Base-by-base conservation (phyloP, 1,284 basidiomycete species). In the Tilletia horrida region DNA sequence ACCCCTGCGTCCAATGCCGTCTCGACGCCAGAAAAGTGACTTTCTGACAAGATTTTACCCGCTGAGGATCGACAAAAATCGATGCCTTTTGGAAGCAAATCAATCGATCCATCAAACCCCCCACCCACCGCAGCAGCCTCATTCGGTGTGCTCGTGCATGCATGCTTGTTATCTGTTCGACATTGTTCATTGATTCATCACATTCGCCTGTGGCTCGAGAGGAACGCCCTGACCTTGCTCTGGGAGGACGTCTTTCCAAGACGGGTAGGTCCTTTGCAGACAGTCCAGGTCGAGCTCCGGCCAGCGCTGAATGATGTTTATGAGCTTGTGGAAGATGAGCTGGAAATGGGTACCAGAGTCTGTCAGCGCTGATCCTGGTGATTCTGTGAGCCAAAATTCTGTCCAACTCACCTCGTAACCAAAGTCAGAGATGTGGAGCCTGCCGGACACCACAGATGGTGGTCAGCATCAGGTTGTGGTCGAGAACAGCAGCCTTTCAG, bases 281-380 rank as follows among this genome's bases (percentile, higher is more conserved):
- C 16, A 18, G 29, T 21, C 18, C 27, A 31, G 18, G 29, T 59
- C 55, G 55, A 59, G 55, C 29, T 59, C 55, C 13, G 55, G 55
- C 55, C 55, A 59, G 2, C 18, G 27, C 14, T 16, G 14, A 16
- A 59, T 59, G 14, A 29, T 59, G 16, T 29, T 59, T 13, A 29
- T 35, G 4, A 59, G 29, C 27, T 40, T 31, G 29, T 59, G 55
- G 55, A 59, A 59, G 55, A 59, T 59, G 27, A 59, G 55, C 55
- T 59, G 29, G 31, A 27, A 11, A 18, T 16, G 25, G 52, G 52
- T 55, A 18, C 6, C 7, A 55, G 9, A 27, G 27, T 55, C 27
- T 21, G 47, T 50, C 7, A 44, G 8, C 8, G 47, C n/a, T 48
- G n/a, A 13, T 8, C 18, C n/a, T 23, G 25, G 23, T 52, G 13